These are phyloP conservation scores for Ophiocordyceps australis DNA, from an alignment of 2,329 filamentous ascomycete species.

Conservation along the genomic window DNA sequence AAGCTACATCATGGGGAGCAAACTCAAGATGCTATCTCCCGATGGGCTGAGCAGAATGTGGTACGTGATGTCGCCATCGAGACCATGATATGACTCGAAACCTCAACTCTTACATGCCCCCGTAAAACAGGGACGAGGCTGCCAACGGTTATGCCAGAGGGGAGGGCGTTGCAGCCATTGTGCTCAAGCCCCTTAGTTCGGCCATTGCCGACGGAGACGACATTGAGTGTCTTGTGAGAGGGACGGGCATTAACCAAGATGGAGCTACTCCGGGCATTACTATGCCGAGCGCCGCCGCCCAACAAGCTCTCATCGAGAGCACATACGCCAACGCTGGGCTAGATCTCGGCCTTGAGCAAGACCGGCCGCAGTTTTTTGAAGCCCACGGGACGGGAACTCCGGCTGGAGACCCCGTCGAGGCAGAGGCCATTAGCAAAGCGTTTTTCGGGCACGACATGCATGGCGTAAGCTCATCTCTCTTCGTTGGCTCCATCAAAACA, in stretches of 20 bases:
- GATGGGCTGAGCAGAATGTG: constrained; percentile 17
- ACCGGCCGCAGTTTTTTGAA: constrained; percentile 22
- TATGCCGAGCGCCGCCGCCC: constrained; percentile 17
- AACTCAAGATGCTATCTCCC: constrained; percentile 17
- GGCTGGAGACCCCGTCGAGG: constrained; percentile 8
- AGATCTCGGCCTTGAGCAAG: constrained; percentile 11
- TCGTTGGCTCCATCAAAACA: constrained; percentile 9
- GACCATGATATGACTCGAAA: too few relatives aligned
- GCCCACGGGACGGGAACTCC: constrained; percentile 22
- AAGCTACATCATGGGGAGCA: constrained; percentile 5
- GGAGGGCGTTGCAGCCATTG: constrained; percentile 26
- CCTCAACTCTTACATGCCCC: too few relatives aligned
- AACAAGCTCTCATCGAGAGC: constrained; percentile 16
- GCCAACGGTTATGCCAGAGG: constrained; percentile 33
- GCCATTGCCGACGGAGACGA: constrained; percentile 17
- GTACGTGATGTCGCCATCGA: too few relatives aligned
- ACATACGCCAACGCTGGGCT: constrained; percentile 2
- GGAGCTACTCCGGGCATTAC: constrained; percentile 5
- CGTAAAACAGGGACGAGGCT: too few relatives aligned
- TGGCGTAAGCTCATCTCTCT: too few relatives aligned
- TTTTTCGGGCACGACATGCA: constrained; percentile 11
- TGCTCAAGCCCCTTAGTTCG: constrained; percentile 24
- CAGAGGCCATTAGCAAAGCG: constrained; percentile 16
- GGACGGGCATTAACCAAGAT: constrained; percentile 7
- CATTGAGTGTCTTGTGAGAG: constrained; percentile 9